Conservation (phyloP, 148 eudicot species). For the Rhododendron williamsianum region DNA sequence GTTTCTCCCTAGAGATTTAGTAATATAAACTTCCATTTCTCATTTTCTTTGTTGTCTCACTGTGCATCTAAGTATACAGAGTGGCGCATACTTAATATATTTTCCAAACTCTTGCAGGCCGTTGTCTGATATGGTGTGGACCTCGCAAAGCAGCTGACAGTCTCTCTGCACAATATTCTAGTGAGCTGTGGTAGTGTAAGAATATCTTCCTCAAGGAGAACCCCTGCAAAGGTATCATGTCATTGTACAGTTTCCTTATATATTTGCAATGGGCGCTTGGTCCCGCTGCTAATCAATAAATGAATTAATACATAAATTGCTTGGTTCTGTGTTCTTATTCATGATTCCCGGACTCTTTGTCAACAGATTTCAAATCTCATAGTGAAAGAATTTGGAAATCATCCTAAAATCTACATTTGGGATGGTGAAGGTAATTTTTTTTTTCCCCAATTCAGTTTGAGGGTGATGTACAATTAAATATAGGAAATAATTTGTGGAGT, state of each 20-base stretch:
- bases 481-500: background rate
- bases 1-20: background rate
- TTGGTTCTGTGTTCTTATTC: background rate
- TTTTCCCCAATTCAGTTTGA: background rate
- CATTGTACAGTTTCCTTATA: too few relatives aligned
- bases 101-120: slow-evolving; percentile 37
- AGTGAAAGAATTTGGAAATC: slow-evolving; percentile 67
- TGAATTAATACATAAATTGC: background rate
- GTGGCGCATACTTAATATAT: background rate
- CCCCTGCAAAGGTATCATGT: slow-evolving; percentile 69
- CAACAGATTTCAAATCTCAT: slow-evolving; percentile 60
- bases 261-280: background rate
- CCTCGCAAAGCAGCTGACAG: slow-evolving; percentile 67
- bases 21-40: background rate
- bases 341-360: background rate
- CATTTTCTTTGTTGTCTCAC: background rate
- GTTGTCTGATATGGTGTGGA: slow-evolving; percentile 78
- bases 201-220: slow-evolving; percentile 90
- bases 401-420: slow-evolving; percentile 87
- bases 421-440: slow-evolving; percentile 74
- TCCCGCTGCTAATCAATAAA: background rate
- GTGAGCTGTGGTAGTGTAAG: slow-evolving; percentile 81
- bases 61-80: background rate
- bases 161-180: slow-evolving; percentile 66
- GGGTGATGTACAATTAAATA: background rate